Evolutionary conservation across 805 yeast genomes (phyloP), one percentile per base, ranked within the genome.

Genomic region (Ogataea wickerhamii): DNA sequence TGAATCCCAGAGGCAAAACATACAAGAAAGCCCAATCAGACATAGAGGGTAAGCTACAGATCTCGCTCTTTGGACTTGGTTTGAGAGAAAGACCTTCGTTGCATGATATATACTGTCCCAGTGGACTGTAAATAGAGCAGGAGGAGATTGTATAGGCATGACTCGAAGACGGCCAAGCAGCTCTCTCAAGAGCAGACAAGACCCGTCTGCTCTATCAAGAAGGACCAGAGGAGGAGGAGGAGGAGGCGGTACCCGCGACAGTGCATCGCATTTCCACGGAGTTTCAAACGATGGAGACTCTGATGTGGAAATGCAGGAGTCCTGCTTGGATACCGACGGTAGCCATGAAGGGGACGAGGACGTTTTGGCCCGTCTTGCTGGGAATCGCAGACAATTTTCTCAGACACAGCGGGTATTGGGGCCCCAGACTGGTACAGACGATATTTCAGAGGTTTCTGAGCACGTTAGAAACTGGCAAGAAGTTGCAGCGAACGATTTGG

Each of bases 311-410:
- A 55, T 50, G 40, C 55, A 46, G 10, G 61, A 51, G 16, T 41
- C 37, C 1, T 40, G 35, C 20, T 34, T 32, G 3, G 60, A 54
- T 8, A 56, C 50, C 10, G 62, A 51, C 4, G 60, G 45, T 8
- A 60, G 51, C 33, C 59, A 42, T 39, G 57, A 43, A 40, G 50
- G 44, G 4, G 48, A 39, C 6, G 47, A 47, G 6, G 48, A 52
- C 2, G 58, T 67, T 3, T 49, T 73, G 18, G 43, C 51, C 3
- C 49, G 75, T 29, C 51, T 73, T 23, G 66, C 74, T 5, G 69
- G 64, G 12, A 70, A 69, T 30, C 60, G 61, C 41, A 51, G 66
- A 44, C 46, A 67, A 12, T 56, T 53, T 41, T 61, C 66, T 2
- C 58, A 56, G 34, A 49, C 61, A 4, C 38, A 46, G 29, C 32